Base-by-base conservation (phyloP, 2,329 filamentous ascomycete genomes). In the Phyllosticta citrichinensis region DNA sequence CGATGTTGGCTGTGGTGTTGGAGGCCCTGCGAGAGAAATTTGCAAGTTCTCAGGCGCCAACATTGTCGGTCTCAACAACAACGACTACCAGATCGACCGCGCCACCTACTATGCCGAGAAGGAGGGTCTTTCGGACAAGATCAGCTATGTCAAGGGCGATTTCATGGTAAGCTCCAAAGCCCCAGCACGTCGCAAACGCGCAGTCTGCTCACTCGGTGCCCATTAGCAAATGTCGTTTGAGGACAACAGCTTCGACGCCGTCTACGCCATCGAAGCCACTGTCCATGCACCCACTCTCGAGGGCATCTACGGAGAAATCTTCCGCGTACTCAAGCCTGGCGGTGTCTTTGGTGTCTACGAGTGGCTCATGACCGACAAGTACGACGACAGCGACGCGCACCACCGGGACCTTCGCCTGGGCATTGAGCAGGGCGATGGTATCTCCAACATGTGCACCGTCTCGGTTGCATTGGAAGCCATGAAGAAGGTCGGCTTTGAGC, bases 271-370 rank as follows among this genome's bases (percentile, higher is more conserved):
- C 67, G 94, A 99, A 78, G 94, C 94, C 2, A 99, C 94, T 2
- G 89, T 95, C 57, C 94, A 99, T 74, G 94, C 94, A 0, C 94
- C 93, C 52, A 88, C 86, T 53, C 85, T 97, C 8, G 88, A 91
- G 70, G 92, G 90, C 62, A 91, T 97, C 66, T 99, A 99, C 80
- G 87, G 85, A 73, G 88, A 97, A 76, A 97, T 97, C 70, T 92
- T 87, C 83, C 89, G 90, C 55, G 92, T 97, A 22, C 82, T 99
- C 65, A 99, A 97, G 83, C 94, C 94, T 20, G 94, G 94, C 63
- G 93, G 94, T 74, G 81, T 91, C 57, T 99, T 97, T 69, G 94
- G 93, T 72, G 93, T 97, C 58, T 99, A 97, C 78, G 94, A 99
- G 77, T 97, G 94, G 94, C 81, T 97, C 71, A 97, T 99, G 94